Conservation (phyloP, 345 rosid species). For the Lagerstroemia speciosa region DNA sequence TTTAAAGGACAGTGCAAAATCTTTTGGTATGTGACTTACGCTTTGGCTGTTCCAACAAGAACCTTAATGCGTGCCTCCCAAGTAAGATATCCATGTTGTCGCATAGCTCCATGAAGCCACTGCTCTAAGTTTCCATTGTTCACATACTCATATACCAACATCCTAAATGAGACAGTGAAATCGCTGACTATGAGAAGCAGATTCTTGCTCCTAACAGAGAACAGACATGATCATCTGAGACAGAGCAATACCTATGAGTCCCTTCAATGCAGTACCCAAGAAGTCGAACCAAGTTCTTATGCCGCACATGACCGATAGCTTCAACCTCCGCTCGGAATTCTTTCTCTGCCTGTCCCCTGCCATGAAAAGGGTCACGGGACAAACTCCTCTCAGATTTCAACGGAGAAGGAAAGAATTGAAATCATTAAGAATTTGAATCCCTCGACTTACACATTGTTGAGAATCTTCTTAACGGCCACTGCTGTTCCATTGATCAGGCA, state of each 20-base stretch:
- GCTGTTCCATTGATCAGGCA: conserved; percentile 60
- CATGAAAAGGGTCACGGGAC: conserved; percentile 2
- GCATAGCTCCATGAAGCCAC: conserved; percentile 88
- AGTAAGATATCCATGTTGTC: conserved; percentile 68
- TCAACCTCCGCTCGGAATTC: conserved; percentile 76
- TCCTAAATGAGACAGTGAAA: conserved; percentile 24
- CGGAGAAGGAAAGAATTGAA: background rate
- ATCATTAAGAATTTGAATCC: background rate
- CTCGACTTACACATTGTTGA: conserved; percentile 46
- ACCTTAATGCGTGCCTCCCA: conserved; percentile 83
- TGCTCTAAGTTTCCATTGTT: conserved; percentile 83
- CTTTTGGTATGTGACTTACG: conserved; percentile 35
- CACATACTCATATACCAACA: conserved; percentile 71
- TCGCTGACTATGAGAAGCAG: background rate
- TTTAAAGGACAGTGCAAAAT: background rate
- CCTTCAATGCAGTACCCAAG: conserved; percentile 79
- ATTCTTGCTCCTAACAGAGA: background rate
- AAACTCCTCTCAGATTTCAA: background rate
- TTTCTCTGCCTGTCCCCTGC: conserved; percentile 83
- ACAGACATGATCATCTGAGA: background rate
- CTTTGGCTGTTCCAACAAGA: conserved; percentile 78
- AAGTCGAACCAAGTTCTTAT: conserved; percentile 84
- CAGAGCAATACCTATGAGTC: conserved; percentile 42
- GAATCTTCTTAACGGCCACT: conserved; percentile 67
- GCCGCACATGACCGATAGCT: conserved; percentile 82